Conservation (phyloP, 306 rosid genomes). For the Citrullus amarus region DNA sequence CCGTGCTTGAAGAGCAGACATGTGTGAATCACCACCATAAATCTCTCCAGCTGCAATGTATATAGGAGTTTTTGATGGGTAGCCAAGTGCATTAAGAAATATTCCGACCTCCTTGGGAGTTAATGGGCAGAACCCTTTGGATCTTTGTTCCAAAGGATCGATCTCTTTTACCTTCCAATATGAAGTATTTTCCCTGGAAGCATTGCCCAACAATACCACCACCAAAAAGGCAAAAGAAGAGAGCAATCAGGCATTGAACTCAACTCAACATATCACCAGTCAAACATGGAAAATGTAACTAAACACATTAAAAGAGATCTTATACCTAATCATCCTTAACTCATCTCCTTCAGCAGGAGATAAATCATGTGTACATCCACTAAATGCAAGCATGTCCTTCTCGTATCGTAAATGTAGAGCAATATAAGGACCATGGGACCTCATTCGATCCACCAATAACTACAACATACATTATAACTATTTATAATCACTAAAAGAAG, state of each 20-base stretch:
- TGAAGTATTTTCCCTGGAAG: slow-evolving; percentile 56
- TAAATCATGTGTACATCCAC: slow-evolving; percentile 85
- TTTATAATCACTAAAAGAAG: neutral
- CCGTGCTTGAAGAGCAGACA: slow-evolving; percentile 60
- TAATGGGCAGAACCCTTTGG: slow-evolving; percentile 82
- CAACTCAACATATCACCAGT: neutral
- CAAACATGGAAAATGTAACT: neutral
- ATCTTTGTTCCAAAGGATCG: slow-evolving; percentile 65
- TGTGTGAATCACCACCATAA: slow-evolving; percentile 78
- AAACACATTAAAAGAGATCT: neutral
- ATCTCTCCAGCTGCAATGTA: slow-evolving; percentile 95
- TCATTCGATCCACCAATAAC: slow-evolving; percentile 83
- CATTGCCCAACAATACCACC: neutral
- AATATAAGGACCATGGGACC: slow-evolving; percentile 73
- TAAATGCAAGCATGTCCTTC: slow-evolving; percentile 98
- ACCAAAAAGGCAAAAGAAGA: neutral
- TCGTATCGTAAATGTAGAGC: slow-evolving; percentile 91
- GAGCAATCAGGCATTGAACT: neutral
- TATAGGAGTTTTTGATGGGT: slow-evolving; percentile 70
- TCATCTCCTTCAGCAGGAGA: slow-evolving; percentile 66
- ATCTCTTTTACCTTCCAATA: slow-evolving; percentile 93
- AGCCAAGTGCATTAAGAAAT: slow-evolving; percentile 79
- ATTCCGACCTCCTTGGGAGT: slow-evolving; percentile 94
- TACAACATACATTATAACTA: slow-evolving; percentile 19
- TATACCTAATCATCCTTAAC: slow-evolving; percentile 60